These are phyloP conservation scores for Plasmodium ovale DNA, from an alignment of 169 alveolate species.

Conservation along the genomic window DNA sequence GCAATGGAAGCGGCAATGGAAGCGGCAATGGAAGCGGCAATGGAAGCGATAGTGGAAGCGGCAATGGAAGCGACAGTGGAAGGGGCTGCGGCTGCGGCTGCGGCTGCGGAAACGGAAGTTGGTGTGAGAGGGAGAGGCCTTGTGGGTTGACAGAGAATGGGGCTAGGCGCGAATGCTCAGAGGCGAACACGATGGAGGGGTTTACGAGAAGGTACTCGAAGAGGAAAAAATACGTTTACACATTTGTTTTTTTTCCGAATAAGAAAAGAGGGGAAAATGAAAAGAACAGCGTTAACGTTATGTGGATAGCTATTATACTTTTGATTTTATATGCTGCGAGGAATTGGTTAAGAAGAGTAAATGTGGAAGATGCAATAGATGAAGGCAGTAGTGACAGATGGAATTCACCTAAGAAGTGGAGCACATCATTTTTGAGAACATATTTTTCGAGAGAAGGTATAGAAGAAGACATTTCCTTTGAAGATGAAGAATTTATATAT, in stretches of 20 bases:
- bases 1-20: neutral
- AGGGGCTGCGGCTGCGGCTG: neutral
- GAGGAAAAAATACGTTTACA: neutral
- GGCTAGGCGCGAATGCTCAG: neutral
- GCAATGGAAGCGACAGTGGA: neutral
- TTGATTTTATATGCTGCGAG: neutral
- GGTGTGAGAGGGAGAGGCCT: too few species aligned
- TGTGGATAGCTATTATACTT: neutral
- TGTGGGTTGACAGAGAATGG: too few species aligned
- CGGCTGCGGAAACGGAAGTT: too few species aligned
- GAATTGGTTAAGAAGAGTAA: neutral
- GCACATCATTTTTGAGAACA: too few species aligned
- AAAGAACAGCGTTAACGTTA: neutral
- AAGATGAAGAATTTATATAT: constrained; percentile 30
- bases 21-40: neutral
- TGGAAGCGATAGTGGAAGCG: neutral
- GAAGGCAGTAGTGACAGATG: neutral
- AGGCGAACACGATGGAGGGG: constrained; percentile 4
- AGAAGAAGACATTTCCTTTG: constrained; percentile 1
- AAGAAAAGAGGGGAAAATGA: neutral
- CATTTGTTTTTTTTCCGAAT: constrained; percentile 2
- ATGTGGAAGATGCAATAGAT: too few species aligned
- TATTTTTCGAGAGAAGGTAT: too few species aligned
- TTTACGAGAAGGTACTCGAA: neutral
- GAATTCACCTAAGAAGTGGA: too few species aligned